Evolutionary conservation across 2,329 filamentous ascomycete species (phyloP).

Genomic region (Davidsoniella neocaledoniae): DNA sequence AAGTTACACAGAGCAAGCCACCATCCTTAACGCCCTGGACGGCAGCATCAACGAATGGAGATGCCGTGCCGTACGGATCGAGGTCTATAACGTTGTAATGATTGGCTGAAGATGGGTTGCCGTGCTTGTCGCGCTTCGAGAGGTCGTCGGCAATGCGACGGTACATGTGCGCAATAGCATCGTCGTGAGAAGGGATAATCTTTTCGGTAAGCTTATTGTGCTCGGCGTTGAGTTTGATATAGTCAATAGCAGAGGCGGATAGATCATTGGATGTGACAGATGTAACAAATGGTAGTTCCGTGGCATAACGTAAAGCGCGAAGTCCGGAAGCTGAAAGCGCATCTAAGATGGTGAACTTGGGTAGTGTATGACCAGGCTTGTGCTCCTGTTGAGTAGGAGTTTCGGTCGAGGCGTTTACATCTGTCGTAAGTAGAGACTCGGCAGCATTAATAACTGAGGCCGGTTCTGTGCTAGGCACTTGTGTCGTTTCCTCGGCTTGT

Average conservation of each 20-base stretch:
- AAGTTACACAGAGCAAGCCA: conserved; percentile 84
- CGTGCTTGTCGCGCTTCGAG: conserved; percentile 24
- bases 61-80: conserved; percentile 88
- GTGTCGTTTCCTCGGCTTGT: neutral
- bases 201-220: conserved; percentile 62
- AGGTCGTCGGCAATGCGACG: conserved; percentile 40
- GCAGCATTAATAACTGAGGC: neutral
- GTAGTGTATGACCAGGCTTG: conserved; percentile 17
- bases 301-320: conserved; percentile 75
- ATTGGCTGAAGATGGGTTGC: conserved; percentile 24
- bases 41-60: conserved; percentile 80
- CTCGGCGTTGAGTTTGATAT: conserved; percentile 68
- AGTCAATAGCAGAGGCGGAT: conserved; percentile 55
- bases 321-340: conserved; percentile 88
- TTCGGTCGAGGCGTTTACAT: neutral
- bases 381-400: neutral
- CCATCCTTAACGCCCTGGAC: conserved; percentile 70
- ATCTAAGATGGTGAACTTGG: conserved; percentile 70
- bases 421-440: neutral
- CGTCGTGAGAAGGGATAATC: conserved; percentile 58
- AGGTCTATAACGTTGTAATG: conserved; percentile 90
- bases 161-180: conserved; percentile 90
- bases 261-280: conserved; percentile 82
- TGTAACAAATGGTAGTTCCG: conserved; percentile 74
- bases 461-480: neutral